phyloP scores from a whole-genome alignment of 176 grass and related monocot genomes.

The Leersia perrieri region DNA sequence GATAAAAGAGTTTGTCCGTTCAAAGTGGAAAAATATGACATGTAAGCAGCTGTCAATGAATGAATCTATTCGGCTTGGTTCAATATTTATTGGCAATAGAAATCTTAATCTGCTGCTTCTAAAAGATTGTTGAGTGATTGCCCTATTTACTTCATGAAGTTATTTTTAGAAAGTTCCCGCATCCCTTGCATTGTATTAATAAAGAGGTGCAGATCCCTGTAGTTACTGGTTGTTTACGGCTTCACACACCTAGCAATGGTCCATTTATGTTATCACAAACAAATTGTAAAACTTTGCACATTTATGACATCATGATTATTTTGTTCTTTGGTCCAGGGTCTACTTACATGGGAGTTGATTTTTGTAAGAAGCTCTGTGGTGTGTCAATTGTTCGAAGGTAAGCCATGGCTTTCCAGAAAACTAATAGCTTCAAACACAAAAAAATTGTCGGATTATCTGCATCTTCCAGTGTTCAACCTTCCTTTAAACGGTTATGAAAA shows the following conservation, averaged over 20 bases:
- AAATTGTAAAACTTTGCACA: not conserved
- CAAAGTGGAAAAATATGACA: not conserved
- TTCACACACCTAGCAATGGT: not conserved
- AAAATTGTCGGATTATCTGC: constrained; percentile 3
- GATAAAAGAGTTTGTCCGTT: not conserved
- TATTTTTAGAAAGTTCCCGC: not conserved
- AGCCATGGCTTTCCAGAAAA: not conserved
- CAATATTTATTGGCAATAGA: constrained; percentile 1
- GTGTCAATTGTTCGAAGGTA: constrained; percentile 88
- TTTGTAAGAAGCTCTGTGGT: constrained; percentile 90
- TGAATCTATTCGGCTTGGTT: not conserved
- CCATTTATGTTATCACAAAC: not conserved
- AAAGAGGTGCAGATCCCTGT: not conserved
- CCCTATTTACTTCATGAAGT: constrained; percentile 12
- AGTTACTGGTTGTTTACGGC: not conserved
- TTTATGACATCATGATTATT: constrained; percentile 3
- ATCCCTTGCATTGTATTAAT: not conserved
- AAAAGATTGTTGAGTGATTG: not conserved
- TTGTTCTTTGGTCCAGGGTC: constrained; percentile 43
- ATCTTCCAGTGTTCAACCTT: not conserved
- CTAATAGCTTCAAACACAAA: not conserved
- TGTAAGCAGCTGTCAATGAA: not conserved
- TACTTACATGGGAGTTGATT: constrained; percentile 80
- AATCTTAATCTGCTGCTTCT: constrained; percentile 17
- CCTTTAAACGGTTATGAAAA: not conserved